phyloP scores from a whole-genome alignment of 1,284 basidiomycete genomes.

The Pseudozyma tsukubaensis region DNA sequence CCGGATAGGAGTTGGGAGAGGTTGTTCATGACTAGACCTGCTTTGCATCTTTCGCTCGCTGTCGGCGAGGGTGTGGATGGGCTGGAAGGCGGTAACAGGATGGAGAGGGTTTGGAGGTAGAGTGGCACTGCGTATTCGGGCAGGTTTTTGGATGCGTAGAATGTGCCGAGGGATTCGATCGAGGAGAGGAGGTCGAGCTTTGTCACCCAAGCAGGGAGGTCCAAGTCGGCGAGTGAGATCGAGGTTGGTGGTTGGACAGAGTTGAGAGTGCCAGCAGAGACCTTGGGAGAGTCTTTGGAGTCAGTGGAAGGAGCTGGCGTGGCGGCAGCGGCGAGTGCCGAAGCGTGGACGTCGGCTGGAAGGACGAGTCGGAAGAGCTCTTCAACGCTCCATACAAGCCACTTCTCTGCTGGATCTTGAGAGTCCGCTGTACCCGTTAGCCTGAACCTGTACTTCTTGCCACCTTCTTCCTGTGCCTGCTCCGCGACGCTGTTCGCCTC shows the following conservation, averaged over 20 bases:
- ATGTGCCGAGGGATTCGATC: conserved; percentile 67
- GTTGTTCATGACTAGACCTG: conserved; percentile 67
- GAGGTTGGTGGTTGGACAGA: conserved; percentile 25
- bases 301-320: not conserved
- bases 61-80: conserved; percentile 35
- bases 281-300: not conserved
- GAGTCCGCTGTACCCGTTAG: conserved; percentile 39
- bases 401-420: conserved; percentile 57
- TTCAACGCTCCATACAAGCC: conserved; percentile 68
- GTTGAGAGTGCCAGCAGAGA: conserved; percentile 1
- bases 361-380: conserved; percentile 59
- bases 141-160: conserved; percentile 63
- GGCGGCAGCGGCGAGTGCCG: conserved; percentile 35
- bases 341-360: conserved; percentile 31
- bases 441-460: conserved; percentile 20
- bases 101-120: conserved; percentile 66
- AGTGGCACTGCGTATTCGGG: conserved; percentile 68
- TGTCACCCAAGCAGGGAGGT: conserved; percentile 66
- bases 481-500: not conserved
- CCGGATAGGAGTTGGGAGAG: conserved; percentile 62
- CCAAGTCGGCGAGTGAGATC: conserved; percentile 61
- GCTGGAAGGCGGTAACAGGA: conserved; percentile 58
- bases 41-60: conserved; percentile 64
- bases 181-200: conserved; percentile 63
- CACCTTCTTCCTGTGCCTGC: conserved; percentile 15